Conservation (phyloP, 768 basidiomycete species). For the Trametes elegans region DNA sequence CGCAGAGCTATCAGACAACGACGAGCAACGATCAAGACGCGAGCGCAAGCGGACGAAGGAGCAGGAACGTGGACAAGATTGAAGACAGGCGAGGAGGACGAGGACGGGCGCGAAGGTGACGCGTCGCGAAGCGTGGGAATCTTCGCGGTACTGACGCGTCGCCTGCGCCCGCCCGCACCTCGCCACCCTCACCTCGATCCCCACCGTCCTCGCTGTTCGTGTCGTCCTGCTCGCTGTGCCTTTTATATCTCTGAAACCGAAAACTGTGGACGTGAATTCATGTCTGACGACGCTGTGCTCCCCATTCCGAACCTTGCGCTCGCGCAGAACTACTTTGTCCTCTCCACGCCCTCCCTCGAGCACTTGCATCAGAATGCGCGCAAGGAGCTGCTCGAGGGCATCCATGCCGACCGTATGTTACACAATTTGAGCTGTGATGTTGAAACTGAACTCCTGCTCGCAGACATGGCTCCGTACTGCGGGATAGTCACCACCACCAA, state of each 20-base stretch:
- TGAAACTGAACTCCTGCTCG: background rate
- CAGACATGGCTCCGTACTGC: constrained; percentile 92
- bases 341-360: constrained; percentile 58
- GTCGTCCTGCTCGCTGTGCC: background rate
- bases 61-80: background rate
- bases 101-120: constrained; percentile 28
- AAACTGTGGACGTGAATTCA: constrained; percentile 29
- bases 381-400: constrained; percentile 62
- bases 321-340: constrained; percentile 74
- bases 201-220: constrained; percentile 1
- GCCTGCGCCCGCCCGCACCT: constrained; percentile 13
- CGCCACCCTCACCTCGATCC: background rate
- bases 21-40: background rate
- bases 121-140: constrained; percentile 34
- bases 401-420: constrained; percentile 77
- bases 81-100: constrained; percentile 3
- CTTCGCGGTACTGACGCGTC: constrained; percentile 35
- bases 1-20: background rate
- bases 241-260: too few species aligned
- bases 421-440: background rate
- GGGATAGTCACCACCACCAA: constrained; percentile 50
- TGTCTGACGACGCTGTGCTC: constrained; percentile 83
- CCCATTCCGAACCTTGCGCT: constrained; percentile 86
- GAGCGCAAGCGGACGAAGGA: background rate
- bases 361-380: constrained; percentile 69